A percentile compares a stretch with the other conserved stretches of the same genome.
phyloP scores from a whole-genome alignment of 495 filamentous ascomycete species.

The Penicillium parvum region DNA sequence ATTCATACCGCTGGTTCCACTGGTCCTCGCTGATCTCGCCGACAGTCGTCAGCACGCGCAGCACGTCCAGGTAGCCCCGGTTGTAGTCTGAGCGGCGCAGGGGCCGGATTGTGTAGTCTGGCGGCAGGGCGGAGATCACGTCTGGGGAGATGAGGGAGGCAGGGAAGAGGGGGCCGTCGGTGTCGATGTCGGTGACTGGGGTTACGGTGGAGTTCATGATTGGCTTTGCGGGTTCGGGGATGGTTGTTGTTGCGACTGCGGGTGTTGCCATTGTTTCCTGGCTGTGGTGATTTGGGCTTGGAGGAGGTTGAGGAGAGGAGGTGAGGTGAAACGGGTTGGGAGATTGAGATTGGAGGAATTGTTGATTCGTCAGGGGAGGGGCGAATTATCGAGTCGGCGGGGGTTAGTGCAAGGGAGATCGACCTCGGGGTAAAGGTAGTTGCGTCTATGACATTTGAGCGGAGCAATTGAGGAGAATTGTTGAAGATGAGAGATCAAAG shows the following conservation, averaged over 20 bases:
- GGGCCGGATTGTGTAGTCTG: slow-evolving; percentile 78
- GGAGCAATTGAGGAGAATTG: background rate
- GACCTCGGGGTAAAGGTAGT: slow-evolving; percentile 1
- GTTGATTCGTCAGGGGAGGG: slow-evolving; percentile 16
- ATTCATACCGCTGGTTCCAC: slow-evolving; percentile 78
- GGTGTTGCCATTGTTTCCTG: slow-evolving; percentile 15
- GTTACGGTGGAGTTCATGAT: slow-evolving; percentile 34
- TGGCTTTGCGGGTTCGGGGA: slow-evolving; percentile 16
- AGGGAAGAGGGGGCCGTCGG: slow-evolving; percentile 65
- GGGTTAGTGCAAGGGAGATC: slow-evolving; percentile 21
- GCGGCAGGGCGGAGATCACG: slow-evolving; percentile 66
- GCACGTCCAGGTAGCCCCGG: slow-evolving; percentile 74
- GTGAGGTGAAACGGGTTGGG: slow-evolving; percentile 1
- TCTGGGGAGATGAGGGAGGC: slow-evolving; percentile 70
- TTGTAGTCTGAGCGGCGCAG: slow-evolving; percentile 73
- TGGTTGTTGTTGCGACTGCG: slow-evolving; percentile 9
- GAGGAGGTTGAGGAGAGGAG: background rate
- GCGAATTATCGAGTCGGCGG: slow-evolving; percentile 15
- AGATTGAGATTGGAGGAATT: slow-evolving; percentile 1
- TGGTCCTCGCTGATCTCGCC: slow-evolving; percentile 74
- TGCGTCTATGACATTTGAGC: no score
- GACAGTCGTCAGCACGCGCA: slow-evolving; percentile 87
- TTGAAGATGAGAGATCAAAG: background rate
- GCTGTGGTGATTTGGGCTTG: background rate
- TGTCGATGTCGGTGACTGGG: slow-evolving; percentile 47